Evolutionary conservation across 2,329 filamentous ascomycete species (phyloP).

Genomic region (Curvularia sp.): DNA sequence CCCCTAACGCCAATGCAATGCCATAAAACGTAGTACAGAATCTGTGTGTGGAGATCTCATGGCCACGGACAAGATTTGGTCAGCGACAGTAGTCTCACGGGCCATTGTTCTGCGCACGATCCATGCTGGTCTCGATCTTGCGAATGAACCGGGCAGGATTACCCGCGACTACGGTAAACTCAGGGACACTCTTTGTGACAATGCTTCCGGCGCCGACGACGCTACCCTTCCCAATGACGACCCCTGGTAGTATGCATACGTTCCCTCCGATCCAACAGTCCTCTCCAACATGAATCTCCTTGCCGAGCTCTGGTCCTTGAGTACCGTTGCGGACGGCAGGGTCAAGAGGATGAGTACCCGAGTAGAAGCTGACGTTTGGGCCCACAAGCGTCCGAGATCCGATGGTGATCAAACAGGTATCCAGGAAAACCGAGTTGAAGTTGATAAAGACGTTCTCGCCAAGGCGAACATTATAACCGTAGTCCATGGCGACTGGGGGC

Average conservation of each 20-base stretch:
- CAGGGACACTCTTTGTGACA: constrained; percentile 77
- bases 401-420: constrained; percentile 76
- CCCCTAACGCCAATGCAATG: background rate
- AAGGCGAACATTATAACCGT: constrained; percentile 76
- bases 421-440: constrained; percentile 76
- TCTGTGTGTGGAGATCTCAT: no score
- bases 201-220: constrained; percentile 83
- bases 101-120: constrained; percentile 30
- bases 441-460: constrained; percentile 79
- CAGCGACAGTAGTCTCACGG: background rate
- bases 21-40: background rate
- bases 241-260: constrained; percentile 71
- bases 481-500: constrained; percentile 74
- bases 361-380: constrained; percentile 78
- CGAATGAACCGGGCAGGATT: constrained; percentile 72
- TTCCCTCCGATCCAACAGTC: constrained; percentile 65
- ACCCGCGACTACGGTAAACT: constrained; percentile 70
- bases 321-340: constrained; percentile 76
- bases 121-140: constrained; percentile 48
- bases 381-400: constrained; percentile 80
- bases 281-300: constrained; percentile 76
- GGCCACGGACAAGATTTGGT: background rate
- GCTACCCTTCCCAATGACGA: constrained; percentile 76
- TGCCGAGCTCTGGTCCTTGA: constrained; percentile 76
- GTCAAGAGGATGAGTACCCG: constrained; percentile 78